Evolutionary conservation across 148 eudicot genomes (phyloP).

Genomic region (Polygonum aviculare): DNA sequence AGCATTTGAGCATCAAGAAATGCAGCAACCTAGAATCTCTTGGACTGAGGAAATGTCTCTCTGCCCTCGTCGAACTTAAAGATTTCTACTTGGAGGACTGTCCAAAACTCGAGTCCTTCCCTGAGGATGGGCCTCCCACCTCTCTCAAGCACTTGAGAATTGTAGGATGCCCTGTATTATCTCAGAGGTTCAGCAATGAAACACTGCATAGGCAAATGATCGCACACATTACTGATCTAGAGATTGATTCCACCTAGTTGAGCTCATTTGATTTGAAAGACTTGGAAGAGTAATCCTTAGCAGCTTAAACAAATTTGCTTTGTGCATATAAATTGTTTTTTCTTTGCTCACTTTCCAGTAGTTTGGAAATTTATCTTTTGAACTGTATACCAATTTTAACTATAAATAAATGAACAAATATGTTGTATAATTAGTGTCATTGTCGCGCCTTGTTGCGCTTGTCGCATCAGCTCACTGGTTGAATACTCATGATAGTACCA

Average conservation of each 20-base stretch:
- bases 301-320: neutral
- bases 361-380: no score
- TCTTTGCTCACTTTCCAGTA: no score
- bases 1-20: neutral
- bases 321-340: neutral
- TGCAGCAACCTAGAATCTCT: neutral
- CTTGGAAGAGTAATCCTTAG: neutral
- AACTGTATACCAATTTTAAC: no score
- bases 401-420: no score
- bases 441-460: no score
- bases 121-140: neutral
- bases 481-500: no score
- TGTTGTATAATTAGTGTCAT: no score
- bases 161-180: neutral
- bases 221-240: neutral
- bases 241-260: neutral
- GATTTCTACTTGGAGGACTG: conserved; percentile 1
- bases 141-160: neutral
- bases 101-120: neutral
- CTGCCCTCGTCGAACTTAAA: neutral
- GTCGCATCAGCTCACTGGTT: no score
- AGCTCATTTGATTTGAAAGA: neutral
- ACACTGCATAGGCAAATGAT: neutral
- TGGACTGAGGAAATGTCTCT: neutral
- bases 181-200: neutral